phyloP scores from a whole-genome alignment of 1,139 yeast genomes.

The Kluyveromyces sp. region DNA sequence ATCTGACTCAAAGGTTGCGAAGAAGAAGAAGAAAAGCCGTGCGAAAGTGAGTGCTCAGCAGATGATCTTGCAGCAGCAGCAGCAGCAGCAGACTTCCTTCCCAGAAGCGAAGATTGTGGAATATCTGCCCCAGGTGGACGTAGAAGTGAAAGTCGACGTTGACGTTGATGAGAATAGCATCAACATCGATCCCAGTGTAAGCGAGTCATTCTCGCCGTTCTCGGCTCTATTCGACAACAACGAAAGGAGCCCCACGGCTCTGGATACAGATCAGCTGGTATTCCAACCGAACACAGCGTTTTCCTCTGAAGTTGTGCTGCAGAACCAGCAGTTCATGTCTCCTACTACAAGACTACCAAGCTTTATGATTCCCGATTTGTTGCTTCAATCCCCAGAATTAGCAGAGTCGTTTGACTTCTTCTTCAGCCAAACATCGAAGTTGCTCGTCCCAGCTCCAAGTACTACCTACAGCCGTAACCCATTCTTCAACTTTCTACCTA shows the following conservation, averaged over 20 bases:
- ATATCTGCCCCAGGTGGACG: neutral
- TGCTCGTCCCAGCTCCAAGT: slow-evolving; percentile 64
- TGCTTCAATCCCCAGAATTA: slow-evolving; percentile 52
- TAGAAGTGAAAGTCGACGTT: neutral
- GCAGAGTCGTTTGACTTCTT: slow-evolving; percentile 55
- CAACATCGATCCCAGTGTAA: neutral
- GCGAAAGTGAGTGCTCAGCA: neutral
- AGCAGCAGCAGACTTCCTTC: no score
- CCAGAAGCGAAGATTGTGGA: neutral
- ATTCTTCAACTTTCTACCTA: slow-evolving; percentile 55
- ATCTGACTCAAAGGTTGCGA: neutral
- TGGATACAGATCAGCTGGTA: no score
- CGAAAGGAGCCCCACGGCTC: no score
- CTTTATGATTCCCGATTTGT: slow-evolving; percentile 49
- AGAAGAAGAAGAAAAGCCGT: neutral
- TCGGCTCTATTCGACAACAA: no score
- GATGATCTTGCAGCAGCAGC: neutral
- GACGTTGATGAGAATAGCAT: neutral
- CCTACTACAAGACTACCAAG: slow-evolving; percentile 31
- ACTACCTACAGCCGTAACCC: slow-evolving; percentile 56
- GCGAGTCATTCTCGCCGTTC: no score
- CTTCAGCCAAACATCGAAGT: slow-evolving; percentile 52
- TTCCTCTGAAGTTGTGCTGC: neutral
- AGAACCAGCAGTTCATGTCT: neutral
- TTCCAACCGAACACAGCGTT: neutral